Conservation (phyloP, 1,284 basidiomycete genomes). For the Sphaerobolus stellatus region DNA sequence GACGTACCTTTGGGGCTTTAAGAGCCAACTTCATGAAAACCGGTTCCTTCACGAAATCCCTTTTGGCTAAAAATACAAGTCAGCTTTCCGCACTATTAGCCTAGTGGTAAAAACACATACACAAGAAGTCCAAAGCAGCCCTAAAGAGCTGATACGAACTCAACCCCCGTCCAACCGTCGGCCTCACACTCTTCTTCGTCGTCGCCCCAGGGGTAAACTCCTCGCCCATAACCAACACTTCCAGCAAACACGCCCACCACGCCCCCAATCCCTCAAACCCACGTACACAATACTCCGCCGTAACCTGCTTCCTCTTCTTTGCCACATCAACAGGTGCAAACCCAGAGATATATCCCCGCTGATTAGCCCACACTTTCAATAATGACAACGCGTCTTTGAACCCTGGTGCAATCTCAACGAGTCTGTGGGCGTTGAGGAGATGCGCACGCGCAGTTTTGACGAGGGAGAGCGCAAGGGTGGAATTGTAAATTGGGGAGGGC, state of each 20-base stretch:
- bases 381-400: slow-evolving; percentile 79
- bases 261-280: slow-evolving; percentile 68
- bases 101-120: slow-evolving; percentile 40
- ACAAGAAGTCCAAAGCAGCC: slow-evolving; percentile 75
- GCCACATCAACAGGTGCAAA: too few relatives aligned
- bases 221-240: slow-evolving; percentile 70
- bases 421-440: slow-evolving; percentile 67
- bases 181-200: slow-evolving; percentile 41
- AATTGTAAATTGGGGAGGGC: slow-evolving; percentile 81
- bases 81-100: neutral
- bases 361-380: slow-evolving; percentile 88
- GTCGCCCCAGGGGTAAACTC: slow-evolving; percentile 40
- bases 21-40: slow-evolving; percentile 57
- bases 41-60: slow-evolving; percentile 63
- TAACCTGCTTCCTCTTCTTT: too few relatives aligned
- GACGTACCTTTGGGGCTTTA: slow-evolving; percentile 48
- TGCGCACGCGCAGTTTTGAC: slow-evolving; percentile 65
- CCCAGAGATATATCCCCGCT: slow-evolving; percentile 65
- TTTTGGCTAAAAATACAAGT: slow-evolving; percentile 58
- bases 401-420: slow-evolving; percentile 61
- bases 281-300: slow-evolving; percentile 56
- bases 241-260: slow-evolving; percentile 74
- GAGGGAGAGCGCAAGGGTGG: slow-evolving; percentile 56
- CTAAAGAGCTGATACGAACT: slow-evolving; percentile 88
- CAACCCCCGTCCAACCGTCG: slow-evolving; percentile 64